phyloP scores from a whole-genome alignment of 805 yeast species.

The Lipomyces chichibuensis region DNA sequence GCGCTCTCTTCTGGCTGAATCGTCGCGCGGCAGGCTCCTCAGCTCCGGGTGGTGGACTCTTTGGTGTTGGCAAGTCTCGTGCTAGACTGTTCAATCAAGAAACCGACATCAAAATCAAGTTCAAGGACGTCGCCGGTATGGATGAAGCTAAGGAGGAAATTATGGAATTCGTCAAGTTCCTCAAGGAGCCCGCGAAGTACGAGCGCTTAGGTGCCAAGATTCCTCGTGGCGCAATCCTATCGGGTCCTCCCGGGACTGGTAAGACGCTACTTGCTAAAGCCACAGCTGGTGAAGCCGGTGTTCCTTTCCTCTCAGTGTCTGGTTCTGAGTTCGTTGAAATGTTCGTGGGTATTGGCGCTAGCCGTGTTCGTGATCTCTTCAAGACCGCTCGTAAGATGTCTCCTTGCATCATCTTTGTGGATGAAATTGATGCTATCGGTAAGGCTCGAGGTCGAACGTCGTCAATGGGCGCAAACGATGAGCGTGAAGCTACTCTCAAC shows the following conservation, averaged over 20 bases:
- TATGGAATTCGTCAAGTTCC: slow-evolving; percentile 94
- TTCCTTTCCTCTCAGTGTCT: slow-evolving; percentile 91
- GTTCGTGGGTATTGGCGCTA: slow-evolving; percentile 99
- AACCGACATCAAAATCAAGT: slow-evolving; percentile 83
- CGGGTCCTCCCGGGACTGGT: slow-evolving; percentile 99
- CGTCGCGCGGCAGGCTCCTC: slow-evolving; percentile 61
- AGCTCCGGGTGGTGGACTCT: slow-evolving; percentile 76
- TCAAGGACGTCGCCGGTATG: slow-evolving; percentile 96
- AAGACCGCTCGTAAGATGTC: slow-evolving; percentile 90
- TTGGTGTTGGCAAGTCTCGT: slow-evolving; percentile 77
- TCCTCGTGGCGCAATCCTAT: slow-evolving; percentile 95
- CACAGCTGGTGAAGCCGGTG: slow-evolving; percentile 99
- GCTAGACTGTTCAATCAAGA: slow-evolving; percentile 92
- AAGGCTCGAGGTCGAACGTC: slow-evolving; percentile 67
- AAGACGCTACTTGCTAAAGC: slow-evolving; percentile 96
- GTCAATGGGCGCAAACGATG: slow-evolving; percentile 70
- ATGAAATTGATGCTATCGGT: slow-evolving; percentile 99
- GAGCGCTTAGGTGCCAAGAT: slow-evolving; percentile 94
- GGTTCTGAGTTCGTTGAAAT: slow-evolving; percentile 98
- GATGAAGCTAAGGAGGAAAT: slow-evolving; percentile 96
- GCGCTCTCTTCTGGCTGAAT: slow-evolving; percentile 83
- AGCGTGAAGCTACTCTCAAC: slow-evolving; percentile 93
- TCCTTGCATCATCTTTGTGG: slow-evolving; percentile 94
- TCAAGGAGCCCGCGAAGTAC: slow-evolving; percentile 86
- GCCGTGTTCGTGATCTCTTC: slow-evolving; percentile 94